Evolutionary conservation across 108 stramenopile species (phyloP).

Genomic region (Seminavis robusta): DNA sequence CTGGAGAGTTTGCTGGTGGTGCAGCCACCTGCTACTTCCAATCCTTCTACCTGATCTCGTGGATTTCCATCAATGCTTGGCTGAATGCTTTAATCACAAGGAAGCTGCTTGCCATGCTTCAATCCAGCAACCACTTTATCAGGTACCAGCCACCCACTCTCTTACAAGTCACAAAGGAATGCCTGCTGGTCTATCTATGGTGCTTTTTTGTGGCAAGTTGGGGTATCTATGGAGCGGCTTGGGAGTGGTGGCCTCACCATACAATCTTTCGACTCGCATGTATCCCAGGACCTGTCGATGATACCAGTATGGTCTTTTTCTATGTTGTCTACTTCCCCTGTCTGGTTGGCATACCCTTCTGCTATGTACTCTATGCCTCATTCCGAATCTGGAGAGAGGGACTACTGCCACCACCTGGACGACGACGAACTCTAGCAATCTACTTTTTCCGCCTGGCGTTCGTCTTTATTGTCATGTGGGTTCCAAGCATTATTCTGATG

Average conservation of each 20-base stretch:
- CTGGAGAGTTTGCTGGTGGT: no score
- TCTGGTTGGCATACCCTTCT: constrained; percentile 2
- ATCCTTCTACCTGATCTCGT: constrained; percentile 8
- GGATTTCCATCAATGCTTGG: constrained; percentile 7
- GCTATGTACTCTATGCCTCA: constrained; percentile 3
- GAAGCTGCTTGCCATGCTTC: constrained; percentile 6
- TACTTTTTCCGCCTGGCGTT: constrained; percentile 5
- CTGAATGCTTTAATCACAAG: constrained; percentile 4
- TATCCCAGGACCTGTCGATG: constrained; percentile 7
- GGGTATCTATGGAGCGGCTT: neutral
- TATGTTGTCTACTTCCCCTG: constrained; percentile 13
- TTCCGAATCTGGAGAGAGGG: neutral
- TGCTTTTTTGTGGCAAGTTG: neutral
- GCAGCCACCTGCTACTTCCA: constrained; percentile 6
- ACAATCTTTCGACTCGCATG: constrained; percentile 1
- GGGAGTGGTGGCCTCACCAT: neutral
- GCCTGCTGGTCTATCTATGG: neutral
- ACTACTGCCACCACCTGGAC: constrained; percentile 12
- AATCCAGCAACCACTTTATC: neutral
- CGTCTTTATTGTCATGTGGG: constrained; percentile 17
- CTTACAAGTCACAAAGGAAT: neutral
- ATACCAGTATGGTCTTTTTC: constrained; percentile 3
- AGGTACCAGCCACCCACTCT: constrained; percentile 2
- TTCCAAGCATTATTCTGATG: constrained; percentile 1
- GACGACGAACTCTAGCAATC: constrained; percentile 1